phyloP scores from a whole-genome alignment of 2,329 filamentous ascomycete genomes.

The Lasiodiplodia sp. region DNA sequence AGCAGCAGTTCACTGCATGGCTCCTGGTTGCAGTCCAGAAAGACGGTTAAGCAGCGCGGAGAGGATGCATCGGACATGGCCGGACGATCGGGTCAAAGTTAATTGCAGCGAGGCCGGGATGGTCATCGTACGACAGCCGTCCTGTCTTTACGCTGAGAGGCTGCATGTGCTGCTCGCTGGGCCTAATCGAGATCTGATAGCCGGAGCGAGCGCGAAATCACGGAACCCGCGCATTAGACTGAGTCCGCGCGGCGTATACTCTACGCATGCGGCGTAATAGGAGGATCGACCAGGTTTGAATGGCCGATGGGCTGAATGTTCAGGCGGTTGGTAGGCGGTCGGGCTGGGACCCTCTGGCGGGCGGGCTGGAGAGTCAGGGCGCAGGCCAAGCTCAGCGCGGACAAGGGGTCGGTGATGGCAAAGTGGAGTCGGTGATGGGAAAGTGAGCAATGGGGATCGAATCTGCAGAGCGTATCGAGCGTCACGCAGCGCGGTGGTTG shows the following conservation, averaged over 20 bases:
- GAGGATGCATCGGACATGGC: not conserved
- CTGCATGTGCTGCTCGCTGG: not conserved
- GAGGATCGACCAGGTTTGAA: not conserved
- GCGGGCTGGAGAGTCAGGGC: constrained; percentile 13
- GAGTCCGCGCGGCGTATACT: not conserved
- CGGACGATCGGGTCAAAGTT: not conserved
- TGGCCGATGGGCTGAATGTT: not conserved
- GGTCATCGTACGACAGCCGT: constrained; percentile 19
- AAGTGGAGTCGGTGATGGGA: constrained; percentile 25
- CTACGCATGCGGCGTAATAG: not conserved
- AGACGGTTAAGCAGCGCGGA: not conserved
- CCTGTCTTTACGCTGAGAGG: constrained; percentile 10
- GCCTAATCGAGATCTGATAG: constrained; percentile 3
- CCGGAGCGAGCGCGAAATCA: constrained; percentile 7
- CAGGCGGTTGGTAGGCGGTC: not conserved
- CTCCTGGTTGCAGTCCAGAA: not conserved
- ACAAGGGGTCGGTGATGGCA: constrained; percentile 23
- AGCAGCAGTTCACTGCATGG: not conserved
- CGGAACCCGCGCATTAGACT: constrained; percentile 9
- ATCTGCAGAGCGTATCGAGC: constrained; percentile 15
- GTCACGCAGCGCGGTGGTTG: not conserved
- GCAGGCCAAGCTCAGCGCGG: constrained; percentile 12
- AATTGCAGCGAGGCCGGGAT: constrained; percentile 10
- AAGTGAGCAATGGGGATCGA: constrained; percentile 25
- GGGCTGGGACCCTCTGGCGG: not conserved